Evolutionary conservation across 1,284 basidiomycete species (phyloP).

Genomic region (Mycena citricolor): DNA sequence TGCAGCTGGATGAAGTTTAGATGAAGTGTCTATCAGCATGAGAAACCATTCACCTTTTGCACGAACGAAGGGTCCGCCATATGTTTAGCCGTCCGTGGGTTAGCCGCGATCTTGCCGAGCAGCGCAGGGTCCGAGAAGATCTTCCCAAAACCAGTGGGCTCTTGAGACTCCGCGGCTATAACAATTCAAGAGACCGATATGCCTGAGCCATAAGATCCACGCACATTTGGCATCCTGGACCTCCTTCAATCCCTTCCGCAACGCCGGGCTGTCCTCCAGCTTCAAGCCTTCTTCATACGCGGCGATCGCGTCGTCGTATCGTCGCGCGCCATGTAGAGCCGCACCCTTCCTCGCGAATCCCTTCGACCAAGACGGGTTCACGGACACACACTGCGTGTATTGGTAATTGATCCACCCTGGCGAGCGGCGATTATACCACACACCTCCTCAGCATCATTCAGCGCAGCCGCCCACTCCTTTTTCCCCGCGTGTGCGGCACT

Average conservation of each 20-base stretch:
- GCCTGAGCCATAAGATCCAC: conserved; percentile 12
- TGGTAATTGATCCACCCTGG: conserved; percentile 10
- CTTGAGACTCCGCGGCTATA: conserved; percentile 42
- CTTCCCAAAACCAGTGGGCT: conserved; percentile 64
- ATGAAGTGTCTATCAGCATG: neutral
- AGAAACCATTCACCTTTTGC: conserved; percentile 47
- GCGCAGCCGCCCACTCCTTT: conserved; percentile 74
- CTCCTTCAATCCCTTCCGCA: conserved; percentile 87
- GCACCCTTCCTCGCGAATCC: conserved; percentile 93
- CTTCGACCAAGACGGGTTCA: conserved; percentile 87
- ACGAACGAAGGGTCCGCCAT: conserved; percentile 83
- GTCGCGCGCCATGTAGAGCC: conserved; percentile 84
- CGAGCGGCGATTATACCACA: conserved; percentile 24
- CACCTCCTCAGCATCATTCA: conserved; percentile 91
- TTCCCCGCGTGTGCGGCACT: conserved; percentile 88
- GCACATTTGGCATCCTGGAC: conserved; percentile 78
- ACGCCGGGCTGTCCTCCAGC: conserved; percentile 76
- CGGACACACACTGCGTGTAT: conserved; percentile 65
- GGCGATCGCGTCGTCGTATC: conserved; percentile 81
- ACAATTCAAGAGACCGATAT: conserved; percentile 32
- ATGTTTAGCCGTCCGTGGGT: conserved; percentile 84
- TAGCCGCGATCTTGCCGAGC: conserved; percentile 78
- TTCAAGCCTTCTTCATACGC: conserved; percentile 82
- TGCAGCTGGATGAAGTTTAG: conserved; percentile 44
- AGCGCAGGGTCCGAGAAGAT: conserved; percentile 87